phyloP scores from a whole-genome alignment of 2,329 filamentous ascomycete species.

The Ophiostoma perfectum region DNA sequence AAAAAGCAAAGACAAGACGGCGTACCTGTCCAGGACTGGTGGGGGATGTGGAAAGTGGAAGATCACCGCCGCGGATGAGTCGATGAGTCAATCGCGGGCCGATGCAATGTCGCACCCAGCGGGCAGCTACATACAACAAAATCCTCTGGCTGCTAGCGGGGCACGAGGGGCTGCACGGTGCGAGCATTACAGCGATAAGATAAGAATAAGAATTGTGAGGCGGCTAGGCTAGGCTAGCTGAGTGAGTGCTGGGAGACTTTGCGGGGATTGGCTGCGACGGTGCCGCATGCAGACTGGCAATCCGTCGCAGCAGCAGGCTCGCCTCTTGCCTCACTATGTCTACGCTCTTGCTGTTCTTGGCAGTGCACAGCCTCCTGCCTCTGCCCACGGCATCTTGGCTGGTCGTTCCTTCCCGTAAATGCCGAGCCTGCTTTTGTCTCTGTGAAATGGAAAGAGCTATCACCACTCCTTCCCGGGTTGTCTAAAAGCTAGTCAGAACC shows the following conservation, averaged over 20 bases:
- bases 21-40: too few species aligned
- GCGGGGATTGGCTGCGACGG: background rate
- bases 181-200: background rate
- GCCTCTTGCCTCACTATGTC: background rate
- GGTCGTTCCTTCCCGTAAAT: background rate
- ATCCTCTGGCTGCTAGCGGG: background rate
- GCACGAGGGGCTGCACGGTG: conserved; percentile 10
- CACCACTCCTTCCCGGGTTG: too few species aligned
- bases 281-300: background rate
- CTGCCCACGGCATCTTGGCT: background rate
- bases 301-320: background rate
- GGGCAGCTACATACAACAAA: background rate
- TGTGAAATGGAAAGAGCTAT: background rate
- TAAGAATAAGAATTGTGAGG: too few species aligned
- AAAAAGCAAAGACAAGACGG: background rate
- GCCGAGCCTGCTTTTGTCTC: background rate
- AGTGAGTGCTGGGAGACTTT: background rate
- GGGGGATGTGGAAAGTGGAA: background rate
- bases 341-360: background rate
- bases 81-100: conserved; percentile 5
- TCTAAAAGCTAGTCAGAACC: background rate
- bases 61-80: background rate
- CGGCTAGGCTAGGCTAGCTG: background rate
- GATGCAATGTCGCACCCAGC: conserved; percentile 7
- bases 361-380: conserved; percentile 1